Evolutionary conservation across 169 alveolate genomes (phyloP), one percentile per base, ranked within the genome.

Genomic region (Toxoplasma gondii): DNA sequence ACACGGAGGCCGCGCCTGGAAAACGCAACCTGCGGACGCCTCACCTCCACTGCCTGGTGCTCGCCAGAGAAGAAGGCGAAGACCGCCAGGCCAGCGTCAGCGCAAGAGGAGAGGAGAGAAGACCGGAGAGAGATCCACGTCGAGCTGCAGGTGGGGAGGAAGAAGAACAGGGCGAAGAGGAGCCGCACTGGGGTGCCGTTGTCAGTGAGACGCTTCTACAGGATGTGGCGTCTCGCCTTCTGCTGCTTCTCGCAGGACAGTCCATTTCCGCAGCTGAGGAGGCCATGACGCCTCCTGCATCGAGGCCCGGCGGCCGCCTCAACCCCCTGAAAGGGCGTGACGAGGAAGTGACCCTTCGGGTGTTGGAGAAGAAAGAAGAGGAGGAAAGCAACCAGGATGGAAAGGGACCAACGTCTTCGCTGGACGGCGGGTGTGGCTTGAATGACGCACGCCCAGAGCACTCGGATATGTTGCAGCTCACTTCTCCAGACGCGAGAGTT

Each of bases 181-280:
- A 74, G 44, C 43, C 39, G 1, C 39, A 1, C 45, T 74, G 84
- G 84, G 44, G 43, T 22, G 84, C 2, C 17, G 84, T 36, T 31
- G 91, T 92, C 27, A 43, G 91, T 84, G 81, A 81, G 38, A 86
- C 84, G 86, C 44, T 92, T 45, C 94, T 92, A 27, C 90, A 80
- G 86, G 91, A 92, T 84, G 49, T 92, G 43, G 84, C 84, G 83
- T 78, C 86, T 5, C 58, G 94, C 38, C 91, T 92, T 91, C 54
- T 92, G 94, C 91, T 92, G 88, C 74, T 92, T 84, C 94, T 92
- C 36, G 69, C 92, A 24, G 84, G 87, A 27, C 94, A 92, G 49
- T 92, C 94, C 70, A 82, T 88, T 5, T 58, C 67, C 22, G 94
- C 94, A 29, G 94, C 94, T 10, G 94, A 88, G 34, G 91, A 91